A percentile compares a stretch with the other conserved stretches of the same genome.
Evolutionary conservation across 345 rosid genomes (phyloP).

Genomic region (Draba incana): DNA sequence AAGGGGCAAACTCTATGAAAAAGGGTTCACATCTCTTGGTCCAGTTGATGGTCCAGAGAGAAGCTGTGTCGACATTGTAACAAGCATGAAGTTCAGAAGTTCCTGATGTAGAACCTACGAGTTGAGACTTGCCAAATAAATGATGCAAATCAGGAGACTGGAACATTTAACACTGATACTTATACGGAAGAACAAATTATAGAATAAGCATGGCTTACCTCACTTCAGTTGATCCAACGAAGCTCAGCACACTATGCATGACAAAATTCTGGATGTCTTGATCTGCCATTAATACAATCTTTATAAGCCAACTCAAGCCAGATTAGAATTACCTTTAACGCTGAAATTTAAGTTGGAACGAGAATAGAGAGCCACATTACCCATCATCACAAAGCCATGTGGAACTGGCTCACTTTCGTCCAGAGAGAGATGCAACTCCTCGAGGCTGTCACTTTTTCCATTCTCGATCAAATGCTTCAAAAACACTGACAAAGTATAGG

Average conservation of each 20-base stretch:
- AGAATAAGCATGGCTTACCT: constrained; percentile 53
- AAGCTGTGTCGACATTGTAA: constrained; percentile 89
- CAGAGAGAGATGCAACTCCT: constrained; percentile 66
- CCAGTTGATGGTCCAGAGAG: too few species aligned
- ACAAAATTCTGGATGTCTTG: constrained; percentile 71
- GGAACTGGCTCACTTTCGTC: constrained; percentile 70
- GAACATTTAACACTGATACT: constrained; percentile 20
- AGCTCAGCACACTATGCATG: constrained; percentile 76
- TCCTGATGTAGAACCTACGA: constrained; percentile 85
- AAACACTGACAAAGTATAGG: constrained; percentile 77
- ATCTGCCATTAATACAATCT: constrained; percentile 54
- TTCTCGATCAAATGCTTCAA: constrained; percentile 77
- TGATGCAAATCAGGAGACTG: constrained; percentile 42
- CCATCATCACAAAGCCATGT: constrained; percentile 53
- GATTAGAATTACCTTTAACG: not conserved
- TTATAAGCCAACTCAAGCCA: constrained; percentile 34
- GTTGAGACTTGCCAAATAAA: constrained; percentile 63
- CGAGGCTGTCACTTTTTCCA: constrained; percentile 50
- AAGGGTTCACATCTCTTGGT: constrained; percentile 80
- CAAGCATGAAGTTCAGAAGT: constrained; percentile 83
- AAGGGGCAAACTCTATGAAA: too few species aligned
- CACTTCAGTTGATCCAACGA: constrained; percentile 73
- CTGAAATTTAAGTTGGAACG: not conserved
- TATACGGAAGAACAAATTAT: not conserved
- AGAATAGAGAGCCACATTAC: constrained; percentile 47